A percentile compares a stretch with the other conserved stretches of the same genome.
Evolutionary conservation across 169 alveolate genomes (phyloP).

Genomic region (Eimeria zaria): DNA sequence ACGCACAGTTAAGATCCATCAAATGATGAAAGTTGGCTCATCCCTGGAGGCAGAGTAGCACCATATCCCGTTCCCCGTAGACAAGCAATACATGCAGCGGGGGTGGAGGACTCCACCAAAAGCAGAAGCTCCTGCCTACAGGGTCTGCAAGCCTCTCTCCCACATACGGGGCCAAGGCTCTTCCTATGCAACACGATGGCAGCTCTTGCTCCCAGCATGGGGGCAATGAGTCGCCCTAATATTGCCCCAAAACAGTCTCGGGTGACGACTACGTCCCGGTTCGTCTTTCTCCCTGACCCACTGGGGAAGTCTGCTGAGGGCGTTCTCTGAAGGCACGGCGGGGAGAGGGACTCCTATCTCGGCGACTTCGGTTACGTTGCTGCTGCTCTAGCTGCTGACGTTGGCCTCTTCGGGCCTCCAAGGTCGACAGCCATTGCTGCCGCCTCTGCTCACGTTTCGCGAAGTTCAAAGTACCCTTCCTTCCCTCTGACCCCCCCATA

Average conservation of each 20-base stretch:
- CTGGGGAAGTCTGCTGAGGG: slow-evolving; percentile 23
- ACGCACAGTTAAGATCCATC: background rate
- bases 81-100: background rate
- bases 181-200: background rate
- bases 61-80: background rate
- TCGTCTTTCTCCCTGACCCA: slow-evolving; percentile 3
- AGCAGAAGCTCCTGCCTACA: background rate
- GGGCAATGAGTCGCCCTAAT: background rate
- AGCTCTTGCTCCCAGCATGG: background rate
- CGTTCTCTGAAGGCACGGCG: slow-evolving; percentile 75
- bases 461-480: slow-evolving; percentile 54
- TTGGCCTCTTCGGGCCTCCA: slow-evolving; percentile 81
- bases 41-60: background rate
- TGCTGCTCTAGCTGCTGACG: slow-evolving; percentile 59
- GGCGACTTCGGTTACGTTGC: slow-evolving; percentile 53
- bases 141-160: background rate
- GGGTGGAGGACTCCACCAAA: background rate
- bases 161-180: background rate
- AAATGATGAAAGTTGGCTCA: background rate
- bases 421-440: slow-evolving; percentile 75
- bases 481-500: slow-evolving; percentile 6
- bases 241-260: background rate
- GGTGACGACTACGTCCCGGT: background rate
- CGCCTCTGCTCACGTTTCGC: slow-evolving; percentile 81
- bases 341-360: slow-evolving; percentile 73